Percentiles rank a stretch among this genome's conserved stretches.
Evolutionary conservation across 108 stramenopile species (phyloP).

Genomic region (Hondaea fermentalgiana): DNA sequence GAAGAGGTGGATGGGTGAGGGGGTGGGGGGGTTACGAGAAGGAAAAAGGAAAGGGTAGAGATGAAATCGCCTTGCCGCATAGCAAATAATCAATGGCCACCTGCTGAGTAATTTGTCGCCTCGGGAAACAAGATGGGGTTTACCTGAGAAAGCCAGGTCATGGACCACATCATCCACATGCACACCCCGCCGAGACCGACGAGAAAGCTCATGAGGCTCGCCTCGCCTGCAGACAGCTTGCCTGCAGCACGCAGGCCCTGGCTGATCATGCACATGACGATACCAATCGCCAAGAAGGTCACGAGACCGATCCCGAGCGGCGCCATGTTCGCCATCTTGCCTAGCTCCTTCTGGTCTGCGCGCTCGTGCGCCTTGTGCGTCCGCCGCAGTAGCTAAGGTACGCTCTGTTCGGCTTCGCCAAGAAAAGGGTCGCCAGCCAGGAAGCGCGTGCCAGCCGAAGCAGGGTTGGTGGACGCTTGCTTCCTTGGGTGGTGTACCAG

Average conservation of each 20-base stretch:
- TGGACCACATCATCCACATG: slow-evolving; percentile 22
- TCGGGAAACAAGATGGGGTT: neutral
- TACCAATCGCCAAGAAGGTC: neutral
- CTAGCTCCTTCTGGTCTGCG: neutral
- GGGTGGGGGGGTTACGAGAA: no score
- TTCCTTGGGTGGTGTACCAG: no score
- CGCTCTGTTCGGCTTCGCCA: no score
- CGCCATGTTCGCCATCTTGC: neutral
- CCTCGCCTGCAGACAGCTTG: neutral
- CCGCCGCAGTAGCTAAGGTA: no score
- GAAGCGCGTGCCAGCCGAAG: no score
- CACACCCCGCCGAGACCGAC: neutral
- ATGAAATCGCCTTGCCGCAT: no score
- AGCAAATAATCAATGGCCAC: neutral
- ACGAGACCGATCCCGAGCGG: neutral
- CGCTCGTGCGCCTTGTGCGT: neutral
- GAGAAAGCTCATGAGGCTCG: neutral
- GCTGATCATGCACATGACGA: neutral
- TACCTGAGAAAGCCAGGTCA: neutral
- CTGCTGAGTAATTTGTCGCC: neutral
- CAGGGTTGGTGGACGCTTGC: no score
- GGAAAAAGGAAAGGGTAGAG: no score
- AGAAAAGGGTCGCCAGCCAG: no score
- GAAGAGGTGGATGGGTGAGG: no score
- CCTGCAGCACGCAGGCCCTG: neutral